Conservation (phyloP, 768 basidiomycete genomes). For the Termitomyces sp. region DNA sequence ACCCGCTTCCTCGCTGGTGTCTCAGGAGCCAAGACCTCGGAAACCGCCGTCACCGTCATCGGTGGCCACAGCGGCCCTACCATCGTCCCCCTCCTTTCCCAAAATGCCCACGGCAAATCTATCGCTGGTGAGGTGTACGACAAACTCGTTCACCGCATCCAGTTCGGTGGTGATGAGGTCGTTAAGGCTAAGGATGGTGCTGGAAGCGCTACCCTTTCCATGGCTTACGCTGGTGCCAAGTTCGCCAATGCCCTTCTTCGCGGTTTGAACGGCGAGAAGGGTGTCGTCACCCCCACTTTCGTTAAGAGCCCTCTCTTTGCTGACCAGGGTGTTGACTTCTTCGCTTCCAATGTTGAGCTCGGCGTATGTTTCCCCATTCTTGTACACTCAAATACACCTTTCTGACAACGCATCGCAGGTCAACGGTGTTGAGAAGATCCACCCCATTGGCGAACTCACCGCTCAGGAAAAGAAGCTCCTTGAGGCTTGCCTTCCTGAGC, state of each 20-base stretch:
- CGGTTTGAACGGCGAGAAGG: conserved; percentile 86
- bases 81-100: conserved; percentile 94
- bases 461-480: conserved; percentile 83
- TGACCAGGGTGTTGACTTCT: conserved; percentile 87
- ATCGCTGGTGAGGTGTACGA: conserved; percentile 72
- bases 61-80: conserved; percentile 98
- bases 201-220: conserved; percentile 91
- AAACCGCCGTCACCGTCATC: conserved; percentile 78
- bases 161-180: conserved; percentile 97
- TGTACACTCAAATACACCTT: background rate
- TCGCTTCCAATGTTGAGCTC: conserved; percentile 92
- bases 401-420: conserved; percentile 32
- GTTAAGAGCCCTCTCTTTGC: conserved; percentile 87
- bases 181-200: conserved; percentile 97
- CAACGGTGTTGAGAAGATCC: conserved; percentile 91
- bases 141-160: conserved; percentile 87
- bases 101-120: conserved; percentile 64
- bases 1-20: conserved; percentile 84
- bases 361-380: conserved; percentile 56
- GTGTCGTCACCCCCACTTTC: conserved; percentile 79
- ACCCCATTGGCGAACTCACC: conserved; percentile 76
- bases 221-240: conserved; percentile 94
- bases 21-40: conserved; percentile 56
- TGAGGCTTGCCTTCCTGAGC: conserved; percentile 83
- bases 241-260: conserved; percentile 82